Evolutionary conservation across 305 asterid genomes (phyloP), one percentile per base, ranked within the genome.

Genomic region (Solanum hybrid): DNA sequence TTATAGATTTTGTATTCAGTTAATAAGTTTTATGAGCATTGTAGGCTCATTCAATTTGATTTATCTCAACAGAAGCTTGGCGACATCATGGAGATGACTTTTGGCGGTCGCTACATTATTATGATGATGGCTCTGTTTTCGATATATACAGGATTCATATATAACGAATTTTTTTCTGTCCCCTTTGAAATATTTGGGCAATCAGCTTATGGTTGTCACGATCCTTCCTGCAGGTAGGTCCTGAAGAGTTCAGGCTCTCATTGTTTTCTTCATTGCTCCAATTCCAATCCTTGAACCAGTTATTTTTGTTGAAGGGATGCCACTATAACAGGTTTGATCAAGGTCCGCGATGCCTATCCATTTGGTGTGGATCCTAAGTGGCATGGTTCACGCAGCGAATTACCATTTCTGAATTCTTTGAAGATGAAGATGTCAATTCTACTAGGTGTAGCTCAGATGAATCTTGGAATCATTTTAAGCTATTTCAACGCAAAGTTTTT

Each of bases 341-440:
- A 90, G 91, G 94, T 90, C 65, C 94, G 91, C 24, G 90, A 90
- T 88, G 90, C 94, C 41, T 93, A 93, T 89, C 94, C 95, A 79
- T 93, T 93, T 89, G 95, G 95, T 79, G 91, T 93, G 76, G 95
- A 93, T 91, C 95, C 95, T 86, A 91, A 81, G 89, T 93, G 95
- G 95, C 95, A 89, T 82, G 95, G 94, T 81, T 89, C 91, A 85
- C 95, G 94, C 89, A 93, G 93, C 57, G 95, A 93, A 90, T 89
- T 93, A 90, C 95, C 95, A 29, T 92, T 93, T 89, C 93, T 93
- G 85, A 93, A 93, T 89, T 93, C 95, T 41, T 89, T 93, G 93
- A 93, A 93, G 91, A 92, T 93, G 95, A 93, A 93, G 91, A 93
- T 94, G 94, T 94, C 94, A 77, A 94, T 93, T 92, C 90, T 93